These are phyloP conservation scores for Xylaria sp. DNA, from an alignment of 2,329 filamentous ascomycete species.

Conservation along the genomic window DNA sequence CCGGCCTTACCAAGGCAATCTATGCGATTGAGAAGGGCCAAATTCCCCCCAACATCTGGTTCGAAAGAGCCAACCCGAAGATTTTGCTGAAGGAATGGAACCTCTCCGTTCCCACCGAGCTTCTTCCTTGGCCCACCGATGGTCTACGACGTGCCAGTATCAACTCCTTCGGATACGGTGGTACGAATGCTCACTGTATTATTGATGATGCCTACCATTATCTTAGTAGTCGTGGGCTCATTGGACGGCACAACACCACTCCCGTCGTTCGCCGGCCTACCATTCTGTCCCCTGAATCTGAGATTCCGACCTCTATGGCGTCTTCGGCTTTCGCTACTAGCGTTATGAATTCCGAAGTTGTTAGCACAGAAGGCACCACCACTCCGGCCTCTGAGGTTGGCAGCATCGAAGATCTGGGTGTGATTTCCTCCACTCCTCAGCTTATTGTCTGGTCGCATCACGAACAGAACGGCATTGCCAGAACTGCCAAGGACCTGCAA, in stretches of 20 bases:
- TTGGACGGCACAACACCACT: slow-evolving; percentile 41
- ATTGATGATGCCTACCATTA: slow-evolving; percentile 49
- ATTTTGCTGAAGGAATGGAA: slow-evolving; percentile 46
- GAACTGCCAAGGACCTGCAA: slow-evolving; percentile 41
- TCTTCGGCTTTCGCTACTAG: slow-evolving; percentile 39
- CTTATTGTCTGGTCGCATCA: slow-evolving; percentile 45
- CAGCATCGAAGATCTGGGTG: slow-evolving; percentile 38
- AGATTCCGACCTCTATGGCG: slow-evolving; percentile 28
- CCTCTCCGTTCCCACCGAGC: slow-evolving; percentile 42
- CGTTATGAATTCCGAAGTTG: slow-evolving; percentile 37
- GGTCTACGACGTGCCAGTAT: slow-evolving; percentile 48
- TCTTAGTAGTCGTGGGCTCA: slow-evolving; percentile 40
- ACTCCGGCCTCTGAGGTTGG: slow-evolving; percentile 42
- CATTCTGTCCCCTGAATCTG: slow-evolving; percentile 30
- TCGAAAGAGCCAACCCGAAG: slow-evolving; percentile 45
- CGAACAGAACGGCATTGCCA: slow-evolving; percentile 43
- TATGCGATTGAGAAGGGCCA: slow-evolving; percentile 44
- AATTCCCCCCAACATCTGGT: slow-evolving; percentile 46
- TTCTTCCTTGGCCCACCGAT: slow-evolving; percentile 43
- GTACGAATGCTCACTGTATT: slow-evolving; percentile 51
- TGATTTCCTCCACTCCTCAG: slow-evolving; percentile 41
- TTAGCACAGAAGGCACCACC: slow-evolving; percentile 37
- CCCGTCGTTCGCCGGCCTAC: slow-evolving; percentile 33
- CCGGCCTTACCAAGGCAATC: slow-evolving; percentile 45
- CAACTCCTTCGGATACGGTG: slow-evolving; percentile 52